Percentiles rank a stretch among this genome's conserved stretches.
phyloP scores from a whole-genome alignment of 768 basidiomycete species.

The Suillus paluster region DNA sequence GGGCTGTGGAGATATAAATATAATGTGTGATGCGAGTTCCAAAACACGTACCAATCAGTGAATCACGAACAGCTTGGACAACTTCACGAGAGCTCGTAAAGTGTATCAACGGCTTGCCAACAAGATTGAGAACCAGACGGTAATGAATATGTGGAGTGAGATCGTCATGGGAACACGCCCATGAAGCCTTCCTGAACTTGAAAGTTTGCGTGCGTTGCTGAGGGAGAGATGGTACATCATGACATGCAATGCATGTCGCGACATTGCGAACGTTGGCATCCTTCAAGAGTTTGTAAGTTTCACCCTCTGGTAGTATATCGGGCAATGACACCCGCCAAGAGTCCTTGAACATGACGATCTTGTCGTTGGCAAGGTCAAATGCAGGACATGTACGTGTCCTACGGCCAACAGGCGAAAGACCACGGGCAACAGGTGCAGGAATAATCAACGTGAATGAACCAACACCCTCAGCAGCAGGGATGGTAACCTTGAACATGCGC shows the following conservation, averaged over 20 bases:
- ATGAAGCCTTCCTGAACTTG: not conserved
- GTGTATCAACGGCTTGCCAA: not conserved
- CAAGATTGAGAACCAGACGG: constrained; percentile 9
- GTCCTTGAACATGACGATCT: not conserved
- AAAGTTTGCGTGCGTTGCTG: not conserved
- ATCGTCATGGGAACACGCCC: not conserved
- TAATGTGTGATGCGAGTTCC: not conserved
- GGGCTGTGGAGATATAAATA: constrained; percentile 5
- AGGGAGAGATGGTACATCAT: not conserved
- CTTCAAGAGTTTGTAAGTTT: constrained; percentile 24
- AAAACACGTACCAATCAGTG: constrained; percentile 10
- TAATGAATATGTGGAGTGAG: constrained; percentile 11
- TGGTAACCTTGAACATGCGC: not conserved
- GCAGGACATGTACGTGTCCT: not conserved
- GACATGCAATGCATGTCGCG: constrained; percentile 13
- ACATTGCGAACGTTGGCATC: constrained; percentile 23
- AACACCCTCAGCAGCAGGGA: not conserved
- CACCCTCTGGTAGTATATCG: constrained; percentile 23
- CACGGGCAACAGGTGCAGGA: not conserved
- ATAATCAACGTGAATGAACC: not conserved
- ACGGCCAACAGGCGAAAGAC: not conserved
- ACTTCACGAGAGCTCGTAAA: constrained; percentile 7
- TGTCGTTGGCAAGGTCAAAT: not conserved
- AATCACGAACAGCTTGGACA: constrained; percentile 12
- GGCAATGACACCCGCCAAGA: not conserved